Evolutionary conservation across 345 rosid genomes (phyloP).

Genomic region (Brassica nigra): DNA sequence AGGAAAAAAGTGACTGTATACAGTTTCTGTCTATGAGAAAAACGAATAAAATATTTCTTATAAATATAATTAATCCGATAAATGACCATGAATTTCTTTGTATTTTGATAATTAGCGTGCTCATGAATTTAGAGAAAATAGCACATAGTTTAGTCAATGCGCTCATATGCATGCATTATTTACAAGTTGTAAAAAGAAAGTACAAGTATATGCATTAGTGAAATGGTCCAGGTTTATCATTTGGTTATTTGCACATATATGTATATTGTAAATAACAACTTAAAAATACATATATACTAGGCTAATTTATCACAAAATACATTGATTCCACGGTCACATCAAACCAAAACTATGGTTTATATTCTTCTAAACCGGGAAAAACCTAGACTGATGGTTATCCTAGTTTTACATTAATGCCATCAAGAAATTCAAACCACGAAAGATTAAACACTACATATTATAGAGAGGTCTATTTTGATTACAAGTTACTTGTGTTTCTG

Average conservation of each 20-base stretch:
- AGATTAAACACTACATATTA: background rate
- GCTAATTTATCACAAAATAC: background rate
- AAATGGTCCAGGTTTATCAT: background rate
- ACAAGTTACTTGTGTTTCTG: background rate
- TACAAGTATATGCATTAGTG: background rate
- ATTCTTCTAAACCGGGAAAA: background rate
- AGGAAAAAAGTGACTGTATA: too few species aligned
- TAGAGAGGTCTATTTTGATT: background rate
- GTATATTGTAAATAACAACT: background rate
- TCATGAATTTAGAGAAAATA: background rate
- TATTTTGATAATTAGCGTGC: background rate
- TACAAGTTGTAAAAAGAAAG: background rate
- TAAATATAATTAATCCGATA: background rate
- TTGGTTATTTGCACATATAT: background rate
- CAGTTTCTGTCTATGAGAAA: background rate
- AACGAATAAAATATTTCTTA: background rate
- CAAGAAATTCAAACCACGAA: background rate
- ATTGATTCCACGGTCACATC: background rate
- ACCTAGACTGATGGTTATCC: background rate
- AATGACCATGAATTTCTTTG: background rate
- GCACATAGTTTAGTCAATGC: background rate
- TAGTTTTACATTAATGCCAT: background rate
- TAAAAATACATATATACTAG: background rate
- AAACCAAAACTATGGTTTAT: background rate
- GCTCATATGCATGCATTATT: background rate